phyloP scores from a whole-genome alignment of 1,284 basidiomycete species.

The Tilletia indica region DNA sequence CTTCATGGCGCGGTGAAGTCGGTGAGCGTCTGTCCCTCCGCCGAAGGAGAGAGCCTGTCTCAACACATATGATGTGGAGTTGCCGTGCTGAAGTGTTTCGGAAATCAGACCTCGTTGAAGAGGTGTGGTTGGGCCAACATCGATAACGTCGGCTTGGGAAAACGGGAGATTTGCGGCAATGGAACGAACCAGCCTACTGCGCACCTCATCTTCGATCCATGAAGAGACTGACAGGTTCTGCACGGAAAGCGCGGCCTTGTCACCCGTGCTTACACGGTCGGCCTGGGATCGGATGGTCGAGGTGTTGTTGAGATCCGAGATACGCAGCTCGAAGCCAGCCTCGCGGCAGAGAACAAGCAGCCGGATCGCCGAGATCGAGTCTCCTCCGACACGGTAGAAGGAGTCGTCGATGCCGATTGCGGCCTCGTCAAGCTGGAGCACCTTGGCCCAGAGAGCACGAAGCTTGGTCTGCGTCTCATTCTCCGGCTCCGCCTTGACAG shows the following conservation, averaged over 20 bases:
- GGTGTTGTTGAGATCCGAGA: background rate
- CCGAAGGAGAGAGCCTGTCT: background rate
- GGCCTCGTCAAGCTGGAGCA: background rate
- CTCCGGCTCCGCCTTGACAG: too few relatives aligned
- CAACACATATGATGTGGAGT: background rate
- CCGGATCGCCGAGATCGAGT: conserved; percentile 11
- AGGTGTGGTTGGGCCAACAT: background rate
- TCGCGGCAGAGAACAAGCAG: background rate
- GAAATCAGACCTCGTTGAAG: background rate
- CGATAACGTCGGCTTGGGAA: background rate
- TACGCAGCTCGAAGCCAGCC: background rate
- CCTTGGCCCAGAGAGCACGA: too few relatives aligned
- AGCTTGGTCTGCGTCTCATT: too few relatives aligned
- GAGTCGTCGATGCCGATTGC: conserved; percentile 13
- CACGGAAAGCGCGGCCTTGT: background rate
- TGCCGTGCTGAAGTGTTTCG: background rate
- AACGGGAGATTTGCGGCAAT: background rate
- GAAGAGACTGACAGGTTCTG: background rate
- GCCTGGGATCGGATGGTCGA: background rate
- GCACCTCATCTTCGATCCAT: background rate
- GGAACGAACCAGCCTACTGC: background rate
- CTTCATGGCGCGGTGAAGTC: background rate
- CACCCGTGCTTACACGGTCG: background rate
- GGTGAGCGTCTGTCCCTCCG: background rate
- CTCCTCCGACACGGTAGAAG: background rate